These are phyloP conservation scores for Funneliformis geosporum DNA, from an alignment of 192 early-diverging fungal genomes.

Conservation along the genomic window DNA sequence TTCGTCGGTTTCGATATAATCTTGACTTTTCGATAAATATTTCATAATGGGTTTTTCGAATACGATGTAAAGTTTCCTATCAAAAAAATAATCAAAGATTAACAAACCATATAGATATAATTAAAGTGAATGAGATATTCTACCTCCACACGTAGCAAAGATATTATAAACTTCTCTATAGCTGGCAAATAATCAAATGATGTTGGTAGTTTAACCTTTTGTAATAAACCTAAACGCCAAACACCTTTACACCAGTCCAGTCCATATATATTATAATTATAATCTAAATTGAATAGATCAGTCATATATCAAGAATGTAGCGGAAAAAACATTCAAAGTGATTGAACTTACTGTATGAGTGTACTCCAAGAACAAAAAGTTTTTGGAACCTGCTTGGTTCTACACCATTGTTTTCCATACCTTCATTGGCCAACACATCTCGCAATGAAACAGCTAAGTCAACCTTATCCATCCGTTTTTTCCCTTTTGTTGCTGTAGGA, in stretches of 20 bases:
- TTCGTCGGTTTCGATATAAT: constrained; percentile 18
- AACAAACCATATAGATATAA: neutral
- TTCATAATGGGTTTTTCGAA: constrained; percentile 17
- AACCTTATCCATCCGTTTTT: constrained; percentile 25
- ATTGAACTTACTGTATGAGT: constrained; percentile 15
- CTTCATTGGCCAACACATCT: constrained; percentile 13
- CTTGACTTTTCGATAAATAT: constrained; percentile 23
- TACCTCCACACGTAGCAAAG: constrained; percentile 20
- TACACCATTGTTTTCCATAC: constrained; percentile 26
- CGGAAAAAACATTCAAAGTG: neutral
- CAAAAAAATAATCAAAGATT: neutral
- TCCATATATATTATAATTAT: constrained; percentile 31
- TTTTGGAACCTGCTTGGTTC: neutral
- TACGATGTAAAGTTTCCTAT: constrained; percentile 27
- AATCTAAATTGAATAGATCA: constrained; percentile 16
- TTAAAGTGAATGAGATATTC: neutral
- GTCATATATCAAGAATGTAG: neutral
- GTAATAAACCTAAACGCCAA: constrained; percentile 21
- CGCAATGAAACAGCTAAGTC: constrained; percentile 17
- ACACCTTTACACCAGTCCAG: constrained; percentile 11
- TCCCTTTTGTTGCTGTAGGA: constrained; percentile 3
- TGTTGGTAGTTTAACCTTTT: constrained; percentile 23
- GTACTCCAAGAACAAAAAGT: constrained; percentile 20
- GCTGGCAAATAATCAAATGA: constrained; percentile 12
- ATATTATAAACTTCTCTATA: constrained; percentile 14